These are phyloP conservation scores for Cystobasidium slooffiae DNA, from an alignment of 1,284 basidiomycete genomes.

Conservation along the genomic window DNA sequence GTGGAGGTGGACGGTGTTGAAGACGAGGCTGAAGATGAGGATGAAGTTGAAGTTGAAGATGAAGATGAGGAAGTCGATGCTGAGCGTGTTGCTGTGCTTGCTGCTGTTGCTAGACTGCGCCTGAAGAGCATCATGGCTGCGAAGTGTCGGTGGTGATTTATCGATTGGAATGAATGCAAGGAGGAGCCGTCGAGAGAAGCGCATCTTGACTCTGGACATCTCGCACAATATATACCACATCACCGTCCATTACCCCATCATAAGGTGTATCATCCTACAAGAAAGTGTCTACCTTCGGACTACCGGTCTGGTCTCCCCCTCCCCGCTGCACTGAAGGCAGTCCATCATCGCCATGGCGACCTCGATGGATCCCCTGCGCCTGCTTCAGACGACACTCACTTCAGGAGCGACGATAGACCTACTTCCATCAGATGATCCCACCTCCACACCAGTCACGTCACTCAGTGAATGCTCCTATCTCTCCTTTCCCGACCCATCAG, in stretches of 20 bases:
- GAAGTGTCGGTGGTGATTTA: not conserved
- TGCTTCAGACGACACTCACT: conserved; percentile 48
- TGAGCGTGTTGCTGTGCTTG: conserved; percentile 6
- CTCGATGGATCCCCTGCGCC: conserved; percentile 46
- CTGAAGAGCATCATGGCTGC: not conserved
- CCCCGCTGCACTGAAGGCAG: not conserved
- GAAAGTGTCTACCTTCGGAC: too few relatives aligned
- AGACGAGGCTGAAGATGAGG: conserved; percentile 6
- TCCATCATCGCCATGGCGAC: not conserved
- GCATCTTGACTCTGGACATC: not conserved
- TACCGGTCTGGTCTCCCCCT: not conserved
- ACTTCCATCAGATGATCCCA: conserved; percentile 35
- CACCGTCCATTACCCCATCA: not conserved
- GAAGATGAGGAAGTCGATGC: not conserved
- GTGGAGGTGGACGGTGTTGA: conserved; percentile 1
- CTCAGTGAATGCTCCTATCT: conserved; percentile 42
- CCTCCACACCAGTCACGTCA: conserved; percentile 27
- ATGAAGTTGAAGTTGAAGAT: not conserved
- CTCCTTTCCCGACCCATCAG: conserved; percentile 43
- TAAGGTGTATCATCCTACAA: too few relatives aligned
- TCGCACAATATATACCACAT: not conserved
- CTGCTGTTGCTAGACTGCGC: conserved; percentile 19
- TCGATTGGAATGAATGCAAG: conserved; percentile 3
- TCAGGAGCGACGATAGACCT: conserved; percentile 45
- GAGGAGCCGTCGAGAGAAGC: not conserved